Percentiles rank a stretch among this genome's conserved stretches.
phyloP scores from a whole-genome alignment of 345 rosid species.

The Populus simonii region DNA sequence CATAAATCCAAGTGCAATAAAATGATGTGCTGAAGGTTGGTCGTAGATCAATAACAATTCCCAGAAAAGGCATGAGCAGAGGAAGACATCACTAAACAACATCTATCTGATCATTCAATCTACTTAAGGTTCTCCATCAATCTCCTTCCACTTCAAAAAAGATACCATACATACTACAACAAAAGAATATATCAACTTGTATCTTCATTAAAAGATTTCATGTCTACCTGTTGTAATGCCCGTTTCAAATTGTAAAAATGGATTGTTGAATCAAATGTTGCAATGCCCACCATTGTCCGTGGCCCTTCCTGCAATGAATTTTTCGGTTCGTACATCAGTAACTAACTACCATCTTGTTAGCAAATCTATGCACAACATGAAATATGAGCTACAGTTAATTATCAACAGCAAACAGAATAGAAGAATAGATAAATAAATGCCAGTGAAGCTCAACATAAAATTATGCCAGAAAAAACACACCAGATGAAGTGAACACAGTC shows the following conservation, averaged over 20 bases:
- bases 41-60: neutral
- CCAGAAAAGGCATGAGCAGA: neutral
- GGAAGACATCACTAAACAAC: neutral
- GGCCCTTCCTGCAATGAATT: constrained; percentile 81
- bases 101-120: neutral
- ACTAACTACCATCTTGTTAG: neutral
- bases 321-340: neutral
- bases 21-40: neutral
- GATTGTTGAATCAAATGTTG: constrained; percentile 92
- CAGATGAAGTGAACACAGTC: neutral
- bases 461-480: neutral
- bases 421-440: neutral
- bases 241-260: constrained; percentile 95
- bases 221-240: constrained; percentile 65
- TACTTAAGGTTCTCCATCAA: neutral
- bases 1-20: neutral
- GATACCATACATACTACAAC: neutral
- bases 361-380: neutral
- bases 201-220: neutral
- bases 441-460: neutral
- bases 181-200: neutral
- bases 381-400: neutral
- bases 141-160: neutral
- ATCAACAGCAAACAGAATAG: neutral
- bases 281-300: constrained; percentile 93